Evolutionary conservation across 75 land plant genomes (phyloP), one percentile per base, ranked within the genome.

Genomic region (Ceratopteris richardii): DNA sequence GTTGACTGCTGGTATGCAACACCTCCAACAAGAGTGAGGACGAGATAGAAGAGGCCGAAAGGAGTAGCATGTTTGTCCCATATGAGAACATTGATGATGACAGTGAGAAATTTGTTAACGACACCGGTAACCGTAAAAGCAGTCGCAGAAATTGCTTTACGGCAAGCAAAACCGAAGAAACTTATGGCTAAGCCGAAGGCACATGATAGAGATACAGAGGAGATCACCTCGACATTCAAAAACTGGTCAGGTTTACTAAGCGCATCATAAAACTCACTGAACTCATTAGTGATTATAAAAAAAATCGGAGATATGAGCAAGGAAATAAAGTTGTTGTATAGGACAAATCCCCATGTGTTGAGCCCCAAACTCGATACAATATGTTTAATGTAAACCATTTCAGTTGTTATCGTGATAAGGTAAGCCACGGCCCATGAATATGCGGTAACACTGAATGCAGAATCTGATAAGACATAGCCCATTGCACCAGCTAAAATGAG

Each of bases 61-160:
- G 75, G 66, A 37, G 48, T 77, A 7, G 90, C 90, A 74, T 90
- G 96, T 74, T 83, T 86, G 51, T 83, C 83, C 96, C 96, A 90
- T 52, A 90, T 82, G 51, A 83, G 18, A 28, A 86, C 93, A 76
- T 90, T 90, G 66, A 90, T 90, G 7, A 73, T 80, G 46, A 90
- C 96, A 14, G 96, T 90, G 7, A 90, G 73, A 51, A 90, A 82
- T 67, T 90, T 90, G 67, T 90, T 90, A 56, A 90, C 90, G 18
- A 90, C 96, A 11, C 96, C 96, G n/a, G 90, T 87, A 57, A 89
- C 95, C 1, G 95, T 89, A 60, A 85, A 87, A 24, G 90, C 82
- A 0, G 91, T 87, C 11, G 91, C 92, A n/a, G 92, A 84, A 21
- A 87, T 78, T 2, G 84, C 77, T 70, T 71, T 80, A 42, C 92